A percentile compares a stretch with the other conserved stretches of the same genome.
These are phyloP conservation scores for Dianthus caryophyllus DNA, from an alignment of 148 eudicot species.

Conservation along the genomic window DNA sequence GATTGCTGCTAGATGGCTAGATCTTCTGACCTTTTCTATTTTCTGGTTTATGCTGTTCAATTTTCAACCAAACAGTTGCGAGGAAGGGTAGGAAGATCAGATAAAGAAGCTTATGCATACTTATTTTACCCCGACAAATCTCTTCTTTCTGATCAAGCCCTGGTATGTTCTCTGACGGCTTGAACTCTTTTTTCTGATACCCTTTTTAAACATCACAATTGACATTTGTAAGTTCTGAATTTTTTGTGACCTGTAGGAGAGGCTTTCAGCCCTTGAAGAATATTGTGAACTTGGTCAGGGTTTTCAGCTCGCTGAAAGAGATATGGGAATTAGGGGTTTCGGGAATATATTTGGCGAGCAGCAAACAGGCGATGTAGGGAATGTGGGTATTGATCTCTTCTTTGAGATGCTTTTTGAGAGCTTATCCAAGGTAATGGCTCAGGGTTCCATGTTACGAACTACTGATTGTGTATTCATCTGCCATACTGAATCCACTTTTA, in stretches of 20 bases:
- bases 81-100: conserved; percentile 96
- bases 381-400: conserved; percentile 90
- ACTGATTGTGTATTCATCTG: conserved; percentile 2
- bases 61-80: conserved; percentile 46
- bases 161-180: conserved; percentile 38
- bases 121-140: conserved; percentile 86
- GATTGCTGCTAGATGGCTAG: conserved; percentile 6
- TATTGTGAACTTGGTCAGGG: conserved; percentile 95
- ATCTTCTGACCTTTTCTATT: conserved; percentile 13
- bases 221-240: not conserved
- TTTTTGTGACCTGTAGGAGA: conserved; percentile 45
- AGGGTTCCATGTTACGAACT: not conserved
- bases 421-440: conserved; percentile 62
- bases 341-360: conserved; percentile 99
- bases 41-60: conserved; percentile 7
- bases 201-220: not conserved
- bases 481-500: not conserved
- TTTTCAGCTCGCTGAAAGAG: conserved; percentile 95
- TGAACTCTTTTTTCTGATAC: conserved; percentile 7
- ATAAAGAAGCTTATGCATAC: conserved; percentile 95
- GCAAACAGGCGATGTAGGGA: conserved; percentile 97
- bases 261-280: conserved; percentile 96
- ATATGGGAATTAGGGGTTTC: conserved; percentile 96
- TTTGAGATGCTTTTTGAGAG: conserved; percentile 98
- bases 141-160: conserved; percentile 77